These are phyloP conservation scores for Pseudopyrenochaeta lycopersici DNA, from an alignment of 2,329 filamentous ascomycete species.

Conservation along the genomic window DNA sequence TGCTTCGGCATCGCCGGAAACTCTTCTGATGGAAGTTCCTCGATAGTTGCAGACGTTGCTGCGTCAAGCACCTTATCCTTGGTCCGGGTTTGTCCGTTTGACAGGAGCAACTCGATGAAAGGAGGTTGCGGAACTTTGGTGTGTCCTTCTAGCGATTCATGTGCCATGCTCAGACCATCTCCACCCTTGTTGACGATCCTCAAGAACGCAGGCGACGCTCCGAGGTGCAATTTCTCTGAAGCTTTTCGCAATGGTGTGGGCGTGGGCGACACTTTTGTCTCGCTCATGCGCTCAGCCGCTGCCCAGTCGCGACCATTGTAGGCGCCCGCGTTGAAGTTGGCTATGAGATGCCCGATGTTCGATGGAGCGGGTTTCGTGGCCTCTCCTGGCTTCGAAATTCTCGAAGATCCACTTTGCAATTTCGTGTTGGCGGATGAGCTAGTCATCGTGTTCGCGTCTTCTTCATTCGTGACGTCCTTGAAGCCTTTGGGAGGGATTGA, in stretches of 20 bases:
- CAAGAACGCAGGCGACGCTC: neutral
- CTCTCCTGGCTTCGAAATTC: neutral
- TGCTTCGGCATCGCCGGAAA: neutral
- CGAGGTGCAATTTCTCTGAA: constrained; percentile 10
- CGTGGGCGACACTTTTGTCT: constrained; percentile 8
- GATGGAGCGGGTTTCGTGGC: constrained; percentile 4
- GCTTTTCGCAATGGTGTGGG: constrained; percentile 27
- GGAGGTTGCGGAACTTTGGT: too few relatives aligned
- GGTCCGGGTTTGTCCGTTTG: too few relatives aligned
- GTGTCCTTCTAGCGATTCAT: neutral
- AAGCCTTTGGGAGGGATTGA: neutral
- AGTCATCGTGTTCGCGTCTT: neutral
- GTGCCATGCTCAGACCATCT: neutral
- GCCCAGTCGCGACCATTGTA: neutral
- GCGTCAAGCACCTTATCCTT: neutral
- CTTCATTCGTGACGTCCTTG: neutral
- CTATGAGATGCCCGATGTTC: constrained; percentile 27
- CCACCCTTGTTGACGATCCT: neutral
- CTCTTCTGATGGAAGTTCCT: neutral
- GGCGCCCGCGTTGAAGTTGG: constrained; percentile 7
- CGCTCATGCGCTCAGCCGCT: neutral
- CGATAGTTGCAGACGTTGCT: neutral
- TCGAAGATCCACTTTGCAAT: too few relatives aligned
- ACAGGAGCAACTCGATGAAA: too few relatives aligned
- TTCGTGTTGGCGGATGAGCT: neutral